These are phyloP conservation scores for Gaultheria prostrata DNA, from an alignment of 148 eudicot genomes.

Conservation along the genomic window DNA sequence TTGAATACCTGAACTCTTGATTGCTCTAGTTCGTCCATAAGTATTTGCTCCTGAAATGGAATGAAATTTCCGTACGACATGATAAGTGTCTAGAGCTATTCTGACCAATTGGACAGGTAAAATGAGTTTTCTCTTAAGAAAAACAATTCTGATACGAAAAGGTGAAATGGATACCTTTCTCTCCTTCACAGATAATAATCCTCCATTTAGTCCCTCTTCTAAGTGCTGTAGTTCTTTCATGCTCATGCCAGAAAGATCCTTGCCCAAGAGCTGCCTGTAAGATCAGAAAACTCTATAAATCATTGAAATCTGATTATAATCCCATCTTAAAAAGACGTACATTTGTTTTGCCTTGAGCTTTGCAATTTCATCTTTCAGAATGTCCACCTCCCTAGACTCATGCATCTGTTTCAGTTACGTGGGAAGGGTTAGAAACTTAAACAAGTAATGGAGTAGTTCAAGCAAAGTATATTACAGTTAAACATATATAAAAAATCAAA, in stretches of 20 bases:
- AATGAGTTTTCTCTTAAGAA: not conserved
- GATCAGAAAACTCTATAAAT: not conserved
- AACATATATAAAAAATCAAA: not conserved
- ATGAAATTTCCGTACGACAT: not conserved
- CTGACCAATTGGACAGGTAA: not conserved
- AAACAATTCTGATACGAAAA: not conserved
- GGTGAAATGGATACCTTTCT: constrained; percentile 46
- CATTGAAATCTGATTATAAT: not conserved
- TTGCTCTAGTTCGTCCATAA: constrained; percentile 53
- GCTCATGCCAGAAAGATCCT: constrained; percentile 54
- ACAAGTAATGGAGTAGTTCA: not conserved
- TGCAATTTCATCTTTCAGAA: constrained; percentile 47
- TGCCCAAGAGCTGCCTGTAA: constrained; percentile 66
- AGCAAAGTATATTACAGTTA: not conserved
- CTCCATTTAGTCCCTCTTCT: constrained; percentile 63
- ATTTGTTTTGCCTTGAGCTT: constrained; percentile 43
- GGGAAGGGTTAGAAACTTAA: not conserved
- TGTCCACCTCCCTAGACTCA: constrained; percentile 43
- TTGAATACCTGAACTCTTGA: constrained; percentile 48
- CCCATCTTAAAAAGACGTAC: constrained; percentile 28
- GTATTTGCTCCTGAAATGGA: constrained; percentile 57
- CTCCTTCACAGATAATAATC: constrained; percentile 60
- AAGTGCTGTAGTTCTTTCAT: constrained; percentile 53
- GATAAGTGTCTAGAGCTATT: not conserved
- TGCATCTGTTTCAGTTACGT: constrained; percentile 28